Evolutionary conservation across 306 rosid species (phyloP).

Genomic region (Medicago lupulina): DNA sequence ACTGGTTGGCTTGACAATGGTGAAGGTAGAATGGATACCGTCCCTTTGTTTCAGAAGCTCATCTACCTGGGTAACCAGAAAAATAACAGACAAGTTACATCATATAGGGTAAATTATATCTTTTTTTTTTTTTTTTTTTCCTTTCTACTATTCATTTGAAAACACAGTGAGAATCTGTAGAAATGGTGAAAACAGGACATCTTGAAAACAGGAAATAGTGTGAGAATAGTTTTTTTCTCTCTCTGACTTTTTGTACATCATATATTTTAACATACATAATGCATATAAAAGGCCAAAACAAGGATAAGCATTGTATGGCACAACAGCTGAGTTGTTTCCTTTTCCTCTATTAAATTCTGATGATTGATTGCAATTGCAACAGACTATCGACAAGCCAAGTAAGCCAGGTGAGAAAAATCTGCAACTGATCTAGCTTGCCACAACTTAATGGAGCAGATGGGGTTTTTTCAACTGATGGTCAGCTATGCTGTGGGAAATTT

Average conservation of each 20-base stretch:
- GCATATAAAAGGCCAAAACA: constrained; percentile 16
- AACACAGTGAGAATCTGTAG: not conserved
- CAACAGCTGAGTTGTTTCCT: constrained; percentile 22
- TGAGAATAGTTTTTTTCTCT: not conserved
- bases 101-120: not conserved
- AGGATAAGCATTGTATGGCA: constrained; percentile 25
- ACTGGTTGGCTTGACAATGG: constrained; percentile 50
- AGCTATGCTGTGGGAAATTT: constrained; percentile 16
- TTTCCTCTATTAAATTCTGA: constrained; percentile 12
- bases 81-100: constrained; percentile 25
- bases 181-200: not conserved
- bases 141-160: not conserved
- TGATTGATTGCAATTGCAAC: constrained; percentile 6
- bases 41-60: constrained; percentile 97
- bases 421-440: constrained; percentile 21
- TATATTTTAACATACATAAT: not conserved
- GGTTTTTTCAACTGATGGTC: constrained; percentile 13
- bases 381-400: constrained; percentile 26
- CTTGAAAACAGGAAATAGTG: not conserved
- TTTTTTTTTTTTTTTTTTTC: not conserved
- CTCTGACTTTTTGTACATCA: not conserved
- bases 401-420: constrained; percentile 20
- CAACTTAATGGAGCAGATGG: constrained; percentile 8
- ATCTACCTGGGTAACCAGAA: constrained; percentile 70
- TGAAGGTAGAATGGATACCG: constrained; percentile 77